These are phyloP conservation scores for Litchi chinensis DNA, from an alignment of 345 rosid genomes.

Conservation along the genomic window DNA sequence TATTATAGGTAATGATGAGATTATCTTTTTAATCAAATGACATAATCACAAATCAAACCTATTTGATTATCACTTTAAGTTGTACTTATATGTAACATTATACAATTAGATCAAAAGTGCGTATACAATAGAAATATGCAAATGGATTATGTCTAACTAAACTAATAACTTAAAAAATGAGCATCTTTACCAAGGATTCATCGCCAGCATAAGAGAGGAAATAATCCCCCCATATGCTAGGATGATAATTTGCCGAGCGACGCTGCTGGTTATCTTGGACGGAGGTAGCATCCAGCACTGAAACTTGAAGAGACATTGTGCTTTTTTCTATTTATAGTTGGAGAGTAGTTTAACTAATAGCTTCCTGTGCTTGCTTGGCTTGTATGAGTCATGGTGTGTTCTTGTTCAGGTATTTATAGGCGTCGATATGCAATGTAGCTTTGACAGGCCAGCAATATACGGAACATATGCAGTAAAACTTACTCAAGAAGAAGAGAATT, in stretches of 20 bases:
- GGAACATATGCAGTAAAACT: no score
- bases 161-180: not conserved
- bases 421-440: not conserved
- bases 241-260: slow-evolving; percentile 23
- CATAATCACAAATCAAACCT: no score
- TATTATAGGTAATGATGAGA: no score
- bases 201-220: slow-evolving; percentile 21
- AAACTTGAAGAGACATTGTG: not conserved
- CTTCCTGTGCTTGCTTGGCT: not conserved
- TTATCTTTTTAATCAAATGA: no score
- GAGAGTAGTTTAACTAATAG: not conserved
- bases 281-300: not conserved
- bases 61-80: no score
- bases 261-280: not conserved
- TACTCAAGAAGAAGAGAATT: no score
- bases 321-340: not conserved
- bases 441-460: no score
- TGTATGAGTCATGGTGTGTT: not conserved
- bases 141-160: not conserved
- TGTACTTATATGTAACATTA: no score
- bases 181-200: not conserved
- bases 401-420: not conserved
- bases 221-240: slow-evolving; percentile 27
- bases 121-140: no score
- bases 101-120: no score